Conservation (phyloP, 345 rosid genomes). For the Rhodomyrtus tomentosa region DNA sequence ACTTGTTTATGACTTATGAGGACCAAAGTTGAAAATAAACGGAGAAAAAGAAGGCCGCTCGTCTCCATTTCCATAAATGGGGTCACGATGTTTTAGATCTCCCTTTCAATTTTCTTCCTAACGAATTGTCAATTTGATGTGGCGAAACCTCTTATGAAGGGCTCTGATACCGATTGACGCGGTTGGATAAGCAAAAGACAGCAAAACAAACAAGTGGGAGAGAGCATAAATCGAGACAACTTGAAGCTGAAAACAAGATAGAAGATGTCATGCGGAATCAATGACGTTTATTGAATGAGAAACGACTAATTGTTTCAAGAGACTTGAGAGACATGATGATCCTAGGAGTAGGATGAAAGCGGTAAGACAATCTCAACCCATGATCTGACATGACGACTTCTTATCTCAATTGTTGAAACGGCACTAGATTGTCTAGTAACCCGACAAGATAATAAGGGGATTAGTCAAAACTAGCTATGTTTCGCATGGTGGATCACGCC, state of each 20-base stretch:
- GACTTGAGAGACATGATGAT: too few species aligned
- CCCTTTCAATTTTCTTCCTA: background rate
- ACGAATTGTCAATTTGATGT: background rate
- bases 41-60: background rate
- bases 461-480: too few species aligned
- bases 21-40: background rate
- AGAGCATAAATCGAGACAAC: background rate
- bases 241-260: background rate
- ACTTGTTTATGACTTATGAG: background rate
- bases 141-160: background rate
- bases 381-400: background rate
- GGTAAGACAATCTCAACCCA: too few species aligned
- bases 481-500: background rate
- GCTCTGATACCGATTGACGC: background rate
- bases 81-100: background rate
- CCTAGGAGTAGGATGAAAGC: too few species aligned
- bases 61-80: background rate
- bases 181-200: background rate
- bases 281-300: background rate
- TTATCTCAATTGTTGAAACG: background rate
- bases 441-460: too few species aligned
- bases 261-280: background rate
- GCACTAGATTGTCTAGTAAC: background rate
- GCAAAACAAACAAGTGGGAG: background rate
- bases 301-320: background rate